phyloP scores from a whole-genome alignment of 1,139 yeast species.

The Geotrichum europaeum region DNA sequence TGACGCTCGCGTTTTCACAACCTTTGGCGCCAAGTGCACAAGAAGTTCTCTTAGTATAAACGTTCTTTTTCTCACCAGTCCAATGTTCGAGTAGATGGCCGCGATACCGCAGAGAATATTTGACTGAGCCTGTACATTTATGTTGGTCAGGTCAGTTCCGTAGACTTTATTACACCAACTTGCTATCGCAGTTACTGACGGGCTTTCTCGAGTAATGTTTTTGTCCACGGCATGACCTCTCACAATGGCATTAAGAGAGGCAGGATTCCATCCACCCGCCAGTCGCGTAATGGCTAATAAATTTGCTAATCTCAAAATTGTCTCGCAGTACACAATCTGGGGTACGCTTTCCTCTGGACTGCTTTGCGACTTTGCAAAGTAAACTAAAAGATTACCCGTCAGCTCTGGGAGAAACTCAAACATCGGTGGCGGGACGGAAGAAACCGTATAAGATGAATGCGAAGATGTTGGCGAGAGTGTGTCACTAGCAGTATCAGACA shows the following conservation, averaged over 20 bases:
- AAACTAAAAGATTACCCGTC: slow-evolving; percentile 47
- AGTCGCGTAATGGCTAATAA: slow-evolving; percentile 52
- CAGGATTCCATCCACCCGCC: slow-evolving; percentile 46
- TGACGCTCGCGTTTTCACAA: slow-evolving; percentile 25
- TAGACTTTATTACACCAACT: slow-evolving; percentile 39
- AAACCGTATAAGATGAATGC: slow-evolving; percentile 21
- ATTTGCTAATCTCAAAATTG: slow-evolving; percentile 56
- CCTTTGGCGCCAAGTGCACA: slow-evolving; percentile 45
- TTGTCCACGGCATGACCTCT: slow-evolving; percentile 29
- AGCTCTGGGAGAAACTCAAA: slow-evolving; percentile 51
- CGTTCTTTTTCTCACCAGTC: slow-evolving; percentile 60
- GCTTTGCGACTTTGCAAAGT: slow-evolving; percentile 53
- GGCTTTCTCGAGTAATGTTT: slow-evolving; percentile 26
- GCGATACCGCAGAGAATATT: slow-evolving; percentile 63
- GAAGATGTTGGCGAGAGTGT: slow-evolving; percentile 21
- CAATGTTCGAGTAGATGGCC: slow-evolving; percentile 54
- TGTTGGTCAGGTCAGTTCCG: slow-evolving; percentile 47
- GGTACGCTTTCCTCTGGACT: slow-evolving; percentile 76
- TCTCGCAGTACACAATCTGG: slow-evolving; percentile 70
- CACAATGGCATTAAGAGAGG: slow-evolving; percentile 41
- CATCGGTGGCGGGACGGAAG: slow-evolving; percentile 25
- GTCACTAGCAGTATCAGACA: not conserved
- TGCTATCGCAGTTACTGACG: slow-evolving; percentile 28
- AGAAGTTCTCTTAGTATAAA: slow-evolving; percentile 61
- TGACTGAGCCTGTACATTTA: slow-evolving; percentile 31